Conservation (phyloP, 2,329 filamentous ascomycete species). For the Nemania bipapillata region DNA sequence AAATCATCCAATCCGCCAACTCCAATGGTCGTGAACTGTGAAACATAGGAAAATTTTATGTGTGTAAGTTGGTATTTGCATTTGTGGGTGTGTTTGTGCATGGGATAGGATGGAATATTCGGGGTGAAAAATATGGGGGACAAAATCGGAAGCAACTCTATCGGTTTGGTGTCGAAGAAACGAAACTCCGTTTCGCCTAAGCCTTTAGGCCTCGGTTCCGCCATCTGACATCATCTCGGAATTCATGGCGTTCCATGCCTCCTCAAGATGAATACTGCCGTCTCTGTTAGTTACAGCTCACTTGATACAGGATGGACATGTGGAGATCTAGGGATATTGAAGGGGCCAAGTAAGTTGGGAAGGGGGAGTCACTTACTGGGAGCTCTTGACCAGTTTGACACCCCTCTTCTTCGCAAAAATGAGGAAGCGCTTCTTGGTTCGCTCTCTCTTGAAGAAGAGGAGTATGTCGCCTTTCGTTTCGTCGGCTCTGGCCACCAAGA, state of each 20-base stretch:
- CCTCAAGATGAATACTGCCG: conserved; percentile 44
- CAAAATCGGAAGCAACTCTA: background rate
- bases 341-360: background rate
- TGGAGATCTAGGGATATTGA: background rate
- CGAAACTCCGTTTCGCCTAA: background rate
- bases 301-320: background rate
- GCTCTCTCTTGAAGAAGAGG: conserved; percentile 63
- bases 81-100: background rate
- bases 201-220: conserved; percentile 34
- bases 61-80: too few relatives aligned
- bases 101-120: background rate
- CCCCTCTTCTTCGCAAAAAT: conserved; percentile 59
- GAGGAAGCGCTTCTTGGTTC: conserved; percentile 65
- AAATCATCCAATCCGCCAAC: conserved; percentile 32
- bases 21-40: conserved; percentile 12
- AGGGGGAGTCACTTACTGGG: conserved; percentile 53
- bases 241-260: conserved; percentile 47
- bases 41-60: conserved; percentile 2
- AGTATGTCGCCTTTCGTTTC: conserved; percentile 60
- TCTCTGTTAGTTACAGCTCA: conserved; percentile 12
- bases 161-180: background rate
- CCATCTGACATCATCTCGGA: conserved; percentile 46
- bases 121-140: too few relatives aligned
- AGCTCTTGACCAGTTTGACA: conserved; percentile 55
- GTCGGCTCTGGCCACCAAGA: conserved; percentile 57